phyloP scores from a whole-genome alignment of 352 stramenopile species.

The Globisporangium heterothallicum region DNA sequence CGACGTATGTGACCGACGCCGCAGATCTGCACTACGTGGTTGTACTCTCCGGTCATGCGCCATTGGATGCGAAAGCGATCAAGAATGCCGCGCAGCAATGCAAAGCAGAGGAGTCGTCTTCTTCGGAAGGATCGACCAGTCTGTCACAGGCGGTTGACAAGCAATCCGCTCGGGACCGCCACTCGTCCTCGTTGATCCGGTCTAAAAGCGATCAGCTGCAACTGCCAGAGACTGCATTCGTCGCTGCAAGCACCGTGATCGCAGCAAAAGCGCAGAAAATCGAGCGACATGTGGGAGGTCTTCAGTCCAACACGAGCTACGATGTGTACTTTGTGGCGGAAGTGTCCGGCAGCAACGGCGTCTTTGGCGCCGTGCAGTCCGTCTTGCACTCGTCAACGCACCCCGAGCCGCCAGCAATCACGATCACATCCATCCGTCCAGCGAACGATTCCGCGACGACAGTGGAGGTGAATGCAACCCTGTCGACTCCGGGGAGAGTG shows the following conservation, averaged over 20 bases:
- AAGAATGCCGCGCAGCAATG: slow-evolving; percentile 36
- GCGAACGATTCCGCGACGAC: slow-evolving; percentile 32
- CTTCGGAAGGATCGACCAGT: background rate
- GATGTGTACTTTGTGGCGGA: slow-evolving; percentile 82
- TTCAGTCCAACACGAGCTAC: slow-evolving; percentile 63
- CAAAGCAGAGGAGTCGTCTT: background rate
- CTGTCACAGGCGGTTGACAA: background rate
- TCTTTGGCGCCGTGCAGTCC: slow-evolving; percentile 66
- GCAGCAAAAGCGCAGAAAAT: slow-evolving; percentile 49
- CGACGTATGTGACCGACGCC: slow-evolving; percentile 66
- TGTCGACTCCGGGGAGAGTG: slow-evolving; percentile 33
- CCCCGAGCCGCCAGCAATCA: slow-evolving; percentile 35
- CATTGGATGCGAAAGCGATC: slow-evolving; percentile 40
- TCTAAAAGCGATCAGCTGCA: background rate
- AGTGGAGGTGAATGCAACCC: slow-evolving; percentile 24
- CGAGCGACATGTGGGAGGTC: slow-evolving; percentile 30
- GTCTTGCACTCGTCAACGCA: slow-evolving; percentile 55
- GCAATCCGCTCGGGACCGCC: no score
- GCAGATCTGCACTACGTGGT: slow-evolving; percentile 71
- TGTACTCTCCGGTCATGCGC: slow-evolving; percentile 27
- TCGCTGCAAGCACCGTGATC: slow-evolving; percentile 36
- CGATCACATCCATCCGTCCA: slow-evolving; percentile 11
- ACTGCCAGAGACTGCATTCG: background rate
- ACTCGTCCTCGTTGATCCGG: background rate
- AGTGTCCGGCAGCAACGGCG: slow-evolving; percentile 69